A percentile compares a stretch with the other conserved stretches of the same genome.
Conservation (phyloP, 73 alveolate species). For the Symbiodinium natans region DNA sequence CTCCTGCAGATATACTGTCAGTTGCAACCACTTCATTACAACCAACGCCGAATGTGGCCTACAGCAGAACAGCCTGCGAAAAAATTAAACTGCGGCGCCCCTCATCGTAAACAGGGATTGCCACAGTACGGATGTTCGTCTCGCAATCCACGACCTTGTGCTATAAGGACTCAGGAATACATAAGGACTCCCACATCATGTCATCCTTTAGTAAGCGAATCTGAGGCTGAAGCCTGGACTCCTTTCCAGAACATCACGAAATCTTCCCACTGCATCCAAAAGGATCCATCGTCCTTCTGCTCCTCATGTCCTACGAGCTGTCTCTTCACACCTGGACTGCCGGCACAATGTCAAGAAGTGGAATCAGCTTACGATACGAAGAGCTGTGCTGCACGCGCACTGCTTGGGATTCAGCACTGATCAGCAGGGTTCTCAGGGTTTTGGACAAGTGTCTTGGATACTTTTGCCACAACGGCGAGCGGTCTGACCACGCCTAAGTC, state of each 20-base stretch:
- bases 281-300: constrained; percentile 80
- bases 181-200: too few relatives aligned
- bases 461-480: constrained; percentile 36
- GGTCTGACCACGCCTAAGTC: constrained; percentile 70
- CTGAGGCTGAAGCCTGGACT: constrained; percentile 20
- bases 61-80: too few relatives aligned
- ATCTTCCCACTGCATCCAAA: constrained; percentile 93
- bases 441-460: constrained; percentile 30
- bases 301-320: constrained; percentile 13
- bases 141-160: constrained; percentile 71
- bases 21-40: too few relatives aligned
- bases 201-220: too few relatives aligned
- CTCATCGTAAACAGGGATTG: constrained; percentile 79
- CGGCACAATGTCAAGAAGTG: too few relatives aligned
- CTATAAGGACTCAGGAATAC: too few relatives aligned
- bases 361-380: too few relatives aligned
- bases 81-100: constrained; percentile 13
- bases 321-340: constrained; percentile 36
- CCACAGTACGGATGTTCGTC: constrained; percentile 83
- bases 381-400: too few relatives aligned
- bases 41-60: too few relatives aligned
- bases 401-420: too few relatives aligned
- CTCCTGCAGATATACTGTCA: too few relatives aligned
- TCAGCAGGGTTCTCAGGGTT: too few relatives aligned
- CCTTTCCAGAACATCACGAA: constrained; percentile 80